Evolutionary conservation across 495 filamentous ascomycete species (phyloP).

Genomic region (Viridothelium virens): DNA sequence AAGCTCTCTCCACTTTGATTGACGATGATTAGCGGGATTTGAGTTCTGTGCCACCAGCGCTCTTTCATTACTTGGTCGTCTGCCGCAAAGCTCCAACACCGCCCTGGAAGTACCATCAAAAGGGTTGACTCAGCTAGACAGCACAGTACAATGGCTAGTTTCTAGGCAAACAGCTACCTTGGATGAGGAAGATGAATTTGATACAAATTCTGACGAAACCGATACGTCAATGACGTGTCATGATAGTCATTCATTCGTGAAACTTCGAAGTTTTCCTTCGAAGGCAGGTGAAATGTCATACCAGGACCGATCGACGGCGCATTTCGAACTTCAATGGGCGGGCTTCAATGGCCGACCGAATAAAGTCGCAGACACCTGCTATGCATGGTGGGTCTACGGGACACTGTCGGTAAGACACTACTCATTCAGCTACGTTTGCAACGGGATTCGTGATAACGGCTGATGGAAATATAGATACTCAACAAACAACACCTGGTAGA

Average conservation of each 20-base stretch:
- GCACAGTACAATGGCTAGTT: slow-evolving; percentile 56
- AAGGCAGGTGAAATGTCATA: slow-evolving; percentile 19
- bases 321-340: slow-evolving; percentile 41
- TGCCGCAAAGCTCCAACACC: slow-evolving; percentile 25
- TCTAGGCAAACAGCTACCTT: slow-evolving; percentile 52
- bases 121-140: slow-evolving; percentile 35
- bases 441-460: neutral
- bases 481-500: slow-evolving; percentile 55
- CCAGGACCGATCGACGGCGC: slow-evolving; percentile 18
- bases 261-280: slow-evolving; percentile 22
- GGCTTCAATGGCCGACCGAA: slow-evolving; percentile 86
- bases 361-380: slow-evolving; percentile 88
- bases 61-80: slow-evolving; percentile 58
- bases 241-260: slow-evolving; percentile 25
- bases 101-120: slow-evolving; percentile 1
- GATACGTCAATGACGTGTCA: slow-evolving; percentile 26
- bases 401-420: slow-evolving; percentile 50
- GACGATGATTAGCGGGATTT: slow-evolving; percentile 57
- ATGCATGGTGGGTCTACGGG: slow-evolving; percentile 80
- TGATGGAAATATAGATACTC: slow-evolving; percentile 51
- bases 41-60: slow-evolving; percentile 78
- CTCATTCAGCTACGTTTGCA: neutral
- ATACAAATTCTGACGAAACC: slow-evolving; percentile 27
- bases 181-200: slow-evolving; percentile 38
- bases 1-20: neutral